A percentile compares a stretch with the other conserved stretches of the same genome.
These are phyloP conservation scores for Naganishia vaughanmartiniae DNA, from an alignment of 768 basidiomycete genomes.

Conservation along the genomic window DNA sequence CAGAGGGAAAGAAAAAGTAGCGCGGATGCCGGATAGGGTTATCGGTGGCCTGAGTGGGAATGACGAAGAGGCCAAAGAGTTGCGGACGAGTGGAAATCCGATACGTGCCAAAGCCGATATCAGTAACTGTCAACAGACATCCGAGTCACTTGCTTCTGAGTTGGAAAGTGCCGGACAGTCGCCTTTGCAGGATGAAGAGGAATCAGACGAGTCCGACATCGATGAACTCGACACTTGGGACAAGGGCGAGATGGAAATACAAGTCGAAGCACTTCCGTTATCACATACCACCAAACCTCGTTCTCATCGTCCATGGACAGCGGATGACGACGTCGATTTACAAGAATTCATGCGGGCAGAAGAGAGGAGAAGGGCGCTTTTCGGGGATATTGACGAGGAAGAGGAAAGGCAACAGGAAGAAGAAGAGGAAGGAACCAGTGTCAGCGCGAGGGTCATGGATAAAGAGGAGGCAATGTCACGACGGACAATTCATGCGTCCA, in stretches of 20 bases:
- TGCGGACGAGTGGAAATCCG: not conserved
- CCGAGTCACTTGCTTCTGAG: too few relatives aligned
- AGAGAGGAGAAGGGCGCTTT: slow-evolving; percentile 18
- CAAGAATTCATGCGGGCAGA: slow-evolving; percentile 15
- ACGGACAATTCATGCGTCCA: slow-evolving; percentile 8
- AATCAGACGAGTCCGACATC: slow-evolving; percentile 4
- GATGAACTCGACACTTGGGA: slow-evolving; percentile 21
- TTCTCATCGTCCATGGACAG: slow-evolving; percentile 14
- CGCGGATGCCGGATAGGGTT: slow-evolving; percentile 12
- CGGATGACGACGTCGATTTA: slow-evolving; percentile 19
- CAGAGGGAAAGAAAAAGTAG: slow-evolving; percentile 13
- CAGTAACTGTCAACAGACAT: not conserved
- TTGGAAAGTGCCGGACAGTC: not conserved
- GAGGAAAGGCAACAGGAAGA: not conserved
- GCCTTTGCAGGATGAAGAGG: not conserved
- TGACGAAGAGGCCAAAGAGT: slow-evolving; percentile 14
- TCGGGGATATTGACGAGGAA: slow-evolving; percentile 10
- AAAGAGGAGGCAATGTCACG: slow-evolving; percentile 23
- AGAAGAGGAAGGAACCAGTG: not conserved
- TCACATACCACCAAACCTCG: slow-evolving; percentile 7
- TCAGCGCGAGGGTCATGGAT: slow-evolving; percentile 13
- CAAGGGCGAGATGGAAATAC: slow-evolving; percentile 13
- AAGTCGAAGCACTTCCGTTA: slow-evolving; percentile 13
- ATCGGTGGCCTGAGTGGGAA: slow-evolving; percentile 16
- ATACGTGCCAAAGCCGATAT: not conserved